Evolutionary conservation across 371 early-diverging fungal species (phyloP).

Genomic region (Apophysomyces variabilis): DNA sequence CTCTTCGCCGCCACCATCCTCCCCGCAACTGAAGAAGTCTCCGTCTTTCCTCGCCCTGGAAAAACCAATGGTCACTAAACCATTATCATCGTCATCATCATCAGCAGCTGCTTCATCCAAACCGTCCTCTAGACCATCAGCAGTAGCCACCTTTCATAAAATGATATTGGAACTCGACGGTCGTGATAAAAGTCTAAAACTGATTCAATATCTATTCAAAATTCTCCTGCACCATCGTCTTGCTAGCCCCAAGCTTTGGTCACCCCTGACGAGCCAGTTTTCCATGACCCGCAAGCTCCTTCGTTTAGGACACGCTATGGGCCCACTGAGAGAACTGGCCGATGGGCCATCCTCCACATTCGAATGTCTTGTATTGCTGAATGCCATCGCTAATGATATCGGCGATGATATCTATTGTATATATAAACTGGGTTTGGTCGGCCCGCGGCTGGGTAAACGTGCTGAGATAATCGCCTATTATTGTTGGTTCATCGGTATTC

Average conservation of each 20-base stretch:
- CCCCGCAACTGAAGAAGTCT: not conserved
- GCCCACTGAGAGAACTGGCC: slow-evolving; percentile 52
- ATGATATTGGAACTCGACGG: slow-evolving; percentile 67
- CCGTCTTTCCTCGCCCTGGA: slow-evolving; percentile 13
- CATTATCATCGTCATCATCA: not conserved
- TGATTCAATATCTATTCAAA: slow-evolving; percentile 79
- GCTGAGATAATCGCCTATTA: slow-evolving; percentile 57
- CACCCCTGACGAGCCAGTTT: slow-evolving; percentile 66
- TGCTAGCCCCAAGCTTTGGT: slow-evolving; percentile 45
- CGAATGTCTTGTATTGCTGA: slow-evolving; percentile 20
- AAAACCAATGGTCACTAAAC: slow-evolving; percentile 10
- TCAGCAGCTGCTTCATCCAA: not conserved
- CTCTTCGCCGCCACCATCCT: slow-evolving; percentile 28
- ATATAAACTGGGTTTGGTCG: slow-evolving; percentile 69
- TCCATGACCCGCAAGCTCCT: slow-evolving; percentile 78
- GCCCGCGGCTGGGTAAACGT: slow-evolving; percentile 38
- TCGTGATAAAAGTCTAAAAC: slow-evolving; percentile 84
- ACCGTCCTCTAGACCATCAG: not conserved
- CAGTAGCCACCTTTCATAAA: slow-evolving; percentile 27
- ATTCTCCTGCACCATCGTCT: slow-evolving; percentile 57
- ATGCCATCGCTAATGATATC: slow-evolving; percentile 68
- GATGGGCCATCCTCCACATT: slow-evolving; percentile 15
- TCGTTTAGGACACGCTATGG: slow-evolving; percentile 68
- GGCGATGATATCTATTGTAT: slow-evolving; percentile 79
- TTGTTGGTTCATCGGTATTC: slow-evolving; percentile 65